Conservation (phyloP, 306 rosid species). For the Adenanthera pavonina region DNA sequence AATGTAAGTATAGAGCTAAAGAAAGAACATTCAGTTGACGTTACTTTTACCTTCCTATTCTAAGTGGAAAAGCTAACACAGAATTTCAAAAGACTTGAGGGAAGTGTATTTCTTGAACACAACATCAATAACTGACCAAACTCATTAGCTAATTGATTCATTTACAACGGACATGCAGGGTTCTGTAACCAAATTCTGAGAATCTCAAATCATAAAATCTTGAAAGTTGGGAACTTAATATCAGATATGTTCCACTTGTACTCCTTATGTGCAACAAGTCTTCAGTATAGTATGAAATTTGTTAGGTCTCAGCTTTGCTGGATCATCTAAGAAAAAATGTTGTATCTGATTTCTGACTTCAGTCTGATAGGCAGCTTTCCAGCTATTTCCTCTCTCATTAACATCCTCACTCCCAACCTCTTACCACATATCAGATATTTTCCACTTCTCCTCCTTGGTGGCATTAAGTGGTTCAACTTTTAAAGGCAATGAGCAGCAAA, state of each 20-base stretch:
- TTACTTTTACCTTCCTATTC: constrained; percentile 7
- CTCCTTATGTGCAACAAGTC: neutral
- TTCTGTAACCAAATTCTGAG: neutral
- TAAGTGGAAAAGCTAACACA: neutral
- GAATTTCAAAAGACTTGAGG: neutral
- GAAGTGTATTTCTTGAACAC: neutral
- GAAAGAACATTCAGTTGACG: neutral
- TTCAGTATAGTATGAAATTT: neutral
- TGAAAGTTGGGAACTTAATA: neutral
- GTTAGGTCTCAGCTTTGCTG: neutral
- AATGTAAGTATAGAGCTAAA: constrained; percentile 10
- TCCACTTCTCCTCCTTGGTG: neutral
- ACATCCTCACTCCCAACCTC: neutral
- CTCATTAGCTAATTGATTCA: constrained; percentile 4
- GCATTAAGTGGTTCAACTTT: neutral
- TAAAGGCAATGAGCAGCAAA: neutral
- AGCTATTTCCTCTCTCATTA: neutral
- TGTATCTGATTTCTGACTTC: neutral
- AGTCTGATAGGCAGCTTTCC: neutral
- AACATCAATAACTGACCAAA: constrained; percentile 1
- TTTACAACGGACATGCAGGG: neutral
- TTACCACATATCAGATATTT: neutral
- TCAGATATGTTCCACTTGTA: neutral
- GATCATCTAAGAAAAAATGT: neutral
- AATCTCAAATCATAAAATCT: neutral